Conservation (phyloP, 2,329 filamentous ascomycete genomes). For the Alternaria ethzedia region DNA sequence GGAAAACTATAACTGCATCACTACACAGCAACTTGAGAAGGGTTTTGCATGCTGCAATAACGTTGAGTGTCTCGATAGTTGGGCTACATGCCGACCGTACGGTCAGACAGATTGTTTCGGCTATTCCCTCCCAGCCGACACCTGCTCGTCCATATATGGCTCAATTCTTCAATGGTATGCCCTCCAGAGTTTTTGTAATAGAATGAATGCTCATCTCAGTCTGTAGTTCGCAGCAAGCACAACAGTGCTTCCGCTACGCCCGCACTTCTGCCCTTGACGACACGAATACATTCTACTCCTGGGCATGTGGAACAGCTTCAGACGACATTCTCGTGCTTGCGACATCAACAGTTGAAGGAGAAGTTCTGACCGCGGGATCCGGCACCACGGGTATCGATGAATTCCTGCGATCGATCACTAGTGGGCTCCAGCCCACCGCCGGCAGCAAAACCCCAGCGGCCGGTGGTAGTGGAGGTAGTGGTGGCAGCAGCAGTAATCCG, state of each 20-base stretch:
- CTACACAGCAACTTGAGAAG: neutral
- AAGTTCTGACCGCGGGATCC: neutral
- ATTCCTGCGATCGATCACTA: neutral
- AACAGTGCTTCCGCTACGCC: slow-evolving; percentile 5
- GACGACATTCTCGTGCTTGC: slow-evolving; percentile 6
- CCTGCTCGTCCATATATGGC: slow-evolving; percentile 1
- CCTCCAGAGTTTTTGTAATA: neutral
- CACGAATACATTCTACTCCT: neutral
- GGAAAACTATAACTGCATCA: slow-evolving; percentile 9
- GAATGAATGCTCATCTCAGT: neutral
- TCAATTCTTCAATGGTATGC: slow-evolving; percentile 8
- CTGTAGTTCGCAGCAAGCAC: slow-evolving; percentile 3
- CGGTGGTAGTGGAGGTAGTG: neutral
- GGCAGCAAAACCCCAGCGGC: neutral
- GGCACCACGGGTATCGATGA: neutral
- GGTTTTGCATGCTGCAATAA: slow-evolving; percentile 12
- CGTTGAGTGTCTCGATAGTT: slow-evolving; percentile 4
- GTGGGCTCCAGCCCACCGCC: neutral
- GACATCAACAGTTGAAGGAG: neutral
- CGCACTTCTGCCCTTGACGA: slow-evolving; percentile 1
- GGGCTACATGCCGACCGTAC: slow-evolving; percentile 1
- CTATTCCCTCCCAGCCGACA: neutral
- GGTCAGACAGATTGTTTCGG: slow-evolving; percentile 6
- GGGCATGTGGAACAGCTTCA: slow-evolving; percentile 5
- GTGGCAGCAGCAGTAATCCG: neutral